These are phyloP conservation scores for Colletotrichum sansevieriae DNA, from an alignment of 2,329 filamentous ascomycete species.

Conservation along the genomic window DNA sequence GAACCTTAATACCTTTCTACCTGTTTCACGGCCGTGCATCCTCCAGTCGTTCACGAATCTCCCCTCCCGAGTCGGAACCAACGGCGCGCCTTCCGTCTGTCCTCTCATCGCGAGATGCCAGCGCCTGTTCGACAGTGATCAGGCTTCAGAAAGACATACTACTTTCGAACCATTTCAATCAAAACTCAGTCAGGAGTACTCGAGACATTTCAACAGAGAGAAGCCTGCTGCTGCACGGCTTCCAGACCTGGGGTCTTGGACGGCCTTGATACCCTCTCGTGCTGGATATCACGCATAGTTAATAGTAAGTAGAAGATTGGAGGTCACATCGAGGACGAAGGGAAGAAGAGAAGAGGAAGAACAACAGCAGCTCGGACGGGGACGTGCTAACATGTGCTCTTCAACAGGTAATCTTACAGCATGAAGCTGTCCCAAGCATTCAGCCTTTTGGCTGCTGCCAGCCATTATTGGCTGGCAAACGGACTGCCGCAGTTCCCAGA, in stretches of 20 bases:
- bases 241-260: constrained; percentile 40
- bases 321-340: too few relatives aligned
- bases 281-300: constrained; percentile 30
- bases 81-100: constrained; percentile 30
- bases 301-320: neutral
- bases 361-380: too few relatives aligned
- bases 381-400: too few relatives aligned
- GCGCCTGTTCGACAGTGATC: constrained; percentile 20
- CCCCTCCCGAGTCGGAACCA: constrained; percentile 25
- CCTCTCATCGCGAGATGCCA: constrained; percentile 27
- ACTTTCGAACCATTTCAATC: neutral
- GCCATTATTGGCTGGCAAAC: constrained; percentile 31
- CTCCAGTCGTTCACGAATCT: constrained; percentile 19
- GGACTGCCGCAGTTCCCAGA: constrained; percentile 38
- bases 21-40: constrained; percentile 20
- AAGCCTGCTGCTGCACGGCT: constrained; percentile 27
- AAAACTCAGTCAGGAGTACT: neutral
- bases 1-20: constrained; percentile 6
- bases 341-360: too few relatives aligned
- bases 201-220: constrained; percentile 5
- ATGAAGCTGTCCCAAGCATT: constrained; percentile 26
- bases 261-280: constrained; percentile 25
- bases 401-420: constrained; percentile 8
- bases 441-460: constrained; percentile 27
- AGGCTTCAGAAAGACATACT: neutral